phyloP scores from a whole-genome alignment of 495 filamentous ascomycete species.

The Xylaria venustula region DNA sequence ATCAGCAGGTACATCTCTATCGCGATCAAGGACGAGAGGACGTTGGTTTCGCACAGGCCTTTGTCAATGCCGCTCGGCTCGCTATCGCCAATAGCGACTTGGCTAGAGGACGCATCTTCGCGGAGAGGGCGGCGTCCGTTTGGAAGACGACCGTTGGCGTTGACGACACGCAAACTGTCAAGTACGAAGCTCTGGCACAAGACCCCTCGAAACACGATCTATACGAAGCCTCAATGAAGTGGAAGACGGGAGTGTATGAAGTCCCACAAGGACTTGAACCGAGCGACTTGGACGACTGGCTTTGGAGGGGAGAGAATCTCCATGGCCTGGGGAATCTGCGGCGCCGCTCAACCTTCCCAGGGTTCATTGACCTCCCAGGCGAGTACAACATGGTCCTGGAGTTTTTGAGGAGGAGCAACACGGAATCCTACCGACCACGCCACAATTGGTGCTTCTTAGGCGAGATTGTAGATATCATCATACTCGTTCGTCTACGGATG shows the following conservation, averaged over 20 bases:
- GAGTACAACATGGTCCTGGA: conserved; percentile 14
- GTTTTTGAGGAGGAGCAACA: conserved; percentile 21
- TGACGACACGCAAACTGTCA: conserved; percentile 17
- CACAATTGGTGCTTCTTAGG: conserved; percentile 35
- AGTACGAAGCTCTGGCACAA: conserved; percentile 7
- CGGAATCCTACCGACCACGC: conserved; percentile 3
- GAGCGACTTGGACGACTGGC: conserved; percentile 28
- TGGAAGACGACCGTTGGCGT: conserved; percentile 15
- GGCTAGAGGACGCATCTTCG: conserved; percentile 36
- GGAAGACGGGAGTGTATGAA: conserved; percentile 26
- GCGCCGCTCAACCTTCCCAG: conserved; percentile 22
- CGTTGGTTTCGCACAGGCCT: conserved; percentile 16
- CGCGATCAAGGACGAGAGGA: conserved; percentile 21
- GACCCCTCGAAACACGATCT: conserved; percentile 19
- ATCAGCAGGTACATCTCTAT: conserved; percentile 18
- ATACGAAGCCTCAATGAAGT: conserved; percentile 19
- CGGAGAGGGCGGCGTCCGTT: conserved; percentile 25
- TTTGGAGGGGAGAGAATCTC: conserved; percentile 28
- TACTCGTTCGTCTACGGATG: conserved; percentile 25
- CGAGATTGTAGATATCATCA: conserved; percentile 29
- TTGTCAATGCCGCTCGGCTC: conserved; percentile 34
- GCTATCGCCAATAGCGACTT: conserved; percentile 33
- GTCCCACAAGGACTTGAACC: conserved; percentile 22
- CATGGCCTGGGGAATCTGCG: conserved; percentile 20
- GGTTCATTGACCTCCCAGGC: conserved; percentile 29